These are phyloP conservation scores for Trichophyton benhamiae DNA, from an alignment of 2,329 filamentous ascomycete genomes.

Conservation along the genomic window DNA sequence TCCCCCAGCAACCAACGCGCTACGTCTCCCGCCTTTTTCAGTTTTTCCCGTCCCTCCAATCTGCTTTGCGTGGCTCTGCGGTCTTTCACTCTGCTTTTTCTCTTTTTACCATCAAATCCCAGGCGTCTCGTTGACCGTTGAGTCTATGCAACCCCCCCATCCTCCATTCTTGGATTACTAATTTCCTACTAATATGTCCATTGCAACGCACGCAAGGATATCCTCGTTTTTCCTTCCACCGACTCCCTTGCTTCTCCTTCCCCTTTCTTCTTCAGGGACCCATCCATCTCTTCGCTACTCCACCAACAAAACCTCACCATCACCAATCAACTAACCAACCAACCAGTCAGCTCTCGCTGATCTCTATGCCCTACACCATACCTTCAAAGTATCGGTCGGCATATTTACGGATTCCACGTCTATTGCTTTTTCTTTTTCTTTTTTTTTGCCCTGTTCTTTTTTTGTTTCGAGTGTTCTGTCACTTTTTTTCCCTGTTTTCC, in stretches of 20 bases:
- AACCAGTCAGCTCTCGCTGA: neutral
- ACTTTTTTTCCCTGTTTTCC: neutral
- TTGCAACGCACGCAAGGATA: conserved; percentile 8
- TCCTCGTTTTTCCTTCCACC: neutral
- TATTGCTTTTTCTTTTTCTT: conserved; percentile 3
- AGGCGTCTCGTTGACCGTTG: neutral
- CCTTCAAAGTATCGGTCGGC: neutral
- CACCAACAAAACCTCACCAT: neutral
- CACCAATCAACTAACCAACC: neutral
- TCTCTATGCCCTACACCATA: neutral
- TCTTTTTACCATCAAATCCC: neutral
- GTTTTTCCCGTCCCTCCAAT: neutral
- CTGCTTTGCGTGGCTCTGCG: neutral
- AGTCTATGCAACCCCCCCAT: neutral
- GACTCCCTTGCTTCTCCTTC: neutral
- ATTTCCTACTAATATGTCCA: conserved; percentile 8
- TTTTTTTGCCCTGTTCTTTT: too few relatives aligned
- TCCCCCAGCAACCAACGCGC: neutral
- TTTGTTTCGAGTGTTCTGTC: too few relatives aligned
- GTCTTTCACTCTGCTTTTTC: neutral
- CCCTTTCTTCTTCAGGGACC: neutral
- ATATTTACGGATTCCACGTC: conserved; percentile 6
- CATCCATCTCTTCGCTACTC: neutral
- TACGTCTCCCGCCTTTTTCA: neutral
- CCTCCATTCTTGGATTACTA: neutral